Base-by-base conservation (phyloP, 2,329 filamentous ascomycete species). In the Cordyceps fumosorosea region DNA sequence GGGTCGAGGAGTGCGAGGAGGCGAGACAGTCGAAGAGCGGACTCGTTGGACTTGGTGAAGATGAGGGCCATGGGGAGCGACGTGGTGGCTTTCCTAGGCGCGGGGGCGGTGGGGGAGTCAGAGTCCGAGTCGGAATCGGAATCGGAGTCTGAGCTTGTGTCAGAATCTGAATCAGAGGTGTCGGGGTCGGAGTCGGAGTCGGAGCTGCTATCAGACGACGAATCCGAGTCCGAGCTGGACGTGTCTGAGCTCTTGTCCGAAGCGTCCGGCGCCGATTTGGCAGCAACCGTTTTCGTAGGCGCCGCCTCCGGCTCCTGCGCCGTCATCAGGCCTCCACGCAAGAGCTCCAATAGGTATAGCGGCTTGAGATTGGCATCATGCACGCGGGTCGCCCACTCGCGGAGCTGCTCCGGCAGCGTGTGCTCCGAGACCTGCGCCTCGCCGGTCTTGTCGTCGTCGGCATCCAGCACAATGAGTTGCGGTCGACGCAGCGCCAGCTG, bases 21-120 rank as follows among this genome's bases (percentile, higher is more conserved):
- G 22, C 91, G 89, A 1, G 89, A 87, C n/a, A 98, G 83, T 63
- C 95, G 89, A n/a, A 90, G 82, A 1, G 93, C 91, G 20, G 88
- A 86, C 73, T 96, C 92, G 71, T 93, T 96, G 62, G 90, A 96
- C 68, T 91, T 91, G 53, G 92, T 93, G 73, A 98, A 98, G 66
- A 98, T 86, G 42, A 98, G 81, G 12, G 89, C 85, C 3, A 77
- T 77, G 34, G 79, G 76, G 20, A 72, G 64, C 32, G 45, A 63
- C 24, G 45, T 64, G 67, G 65, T 29, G 20, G 58, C 58, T 40
- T 20, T 65, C 40, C 54, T 60, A 14, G 32, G 44, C 7, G 52
- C 67, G 16, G 50, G 10, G 54, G n/a, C 37, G 16, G 58, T 34
- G 12, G 66, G 64, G 7, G 71, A 71, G 10, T 69, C 22, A 10